Conservation (phyloP, 2,329 filamentous ascomycete species). For the Pseudopithomyces maydicus region DNA sequence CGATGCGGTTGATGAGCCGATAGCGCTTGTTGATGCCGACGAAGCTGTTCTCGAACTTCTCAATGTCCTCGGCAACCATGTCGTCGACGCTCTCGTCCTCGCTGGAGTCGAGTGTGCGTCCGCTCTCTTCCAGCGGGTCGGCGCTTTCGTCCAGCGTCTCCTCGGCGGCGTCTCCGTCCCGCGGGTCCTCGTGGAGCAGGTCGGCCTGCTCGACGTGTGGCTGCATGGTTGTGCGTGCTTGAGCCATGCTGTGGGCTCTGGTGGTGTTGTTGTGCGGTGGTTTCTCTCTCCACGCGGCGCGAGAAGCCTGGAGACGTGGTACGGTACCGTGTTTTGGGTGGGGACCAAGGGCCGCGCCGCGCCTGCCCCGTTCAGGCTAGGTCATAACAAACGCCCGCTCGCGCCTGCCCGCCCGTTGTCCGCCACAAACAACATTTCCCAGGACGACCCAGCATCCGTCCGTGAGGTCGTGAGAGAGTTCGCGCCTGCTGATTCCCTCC, state of each 20-base stretch:
- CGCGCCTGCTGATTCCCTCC: conserved; percentile 5
- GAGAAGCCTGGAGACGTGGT: background rate
- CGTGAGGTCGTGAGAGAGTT: no score
- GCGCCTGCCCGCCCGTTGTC: conserved; percentile 13
- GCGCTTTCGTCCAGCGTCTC: conserved; percentile 54
- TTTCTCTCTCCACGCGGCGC: background rate
- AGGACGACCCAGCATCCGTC: no score
- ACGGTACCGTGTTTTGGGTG: background rate
- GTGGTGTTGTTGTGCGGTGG: conserved; percentile 8
- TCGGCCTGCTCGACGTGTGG: conserved; percentile 33
- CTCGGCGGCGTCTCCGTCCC: conserved; percentile 44
- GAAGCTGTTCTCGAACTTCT: conserved; percentile 79
- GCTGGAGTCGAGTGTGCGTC: conserved; percentile 51
- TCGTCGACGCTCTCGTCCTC: conserved; percentile 66
- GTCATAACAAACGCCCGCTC: conserved; percentile 22
- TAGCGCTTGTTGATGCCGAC: conserved; percentile 83
- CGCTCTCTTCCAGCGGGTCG: conserved; percentile 56
- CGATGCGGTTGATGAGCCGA: conserved; percentile 92
- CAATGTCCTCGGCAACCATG: conserved; percentile 82
- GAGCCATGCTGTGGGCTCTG: conserved; percentile 30
- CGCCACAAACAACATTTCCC: conserved; percentile 11
- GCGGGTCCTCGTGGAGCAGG: conserved; percentile 32
- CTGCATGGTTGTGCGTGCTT: conserved; percentile 33
- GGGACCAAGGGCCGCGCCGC: background rate
- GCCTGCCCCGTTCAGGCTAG: conserved; percentile 21